Evolutionary conservation across 345 rosid species (phyloP).

Genomic region (Eucalyptus fibrosa): DNA sequence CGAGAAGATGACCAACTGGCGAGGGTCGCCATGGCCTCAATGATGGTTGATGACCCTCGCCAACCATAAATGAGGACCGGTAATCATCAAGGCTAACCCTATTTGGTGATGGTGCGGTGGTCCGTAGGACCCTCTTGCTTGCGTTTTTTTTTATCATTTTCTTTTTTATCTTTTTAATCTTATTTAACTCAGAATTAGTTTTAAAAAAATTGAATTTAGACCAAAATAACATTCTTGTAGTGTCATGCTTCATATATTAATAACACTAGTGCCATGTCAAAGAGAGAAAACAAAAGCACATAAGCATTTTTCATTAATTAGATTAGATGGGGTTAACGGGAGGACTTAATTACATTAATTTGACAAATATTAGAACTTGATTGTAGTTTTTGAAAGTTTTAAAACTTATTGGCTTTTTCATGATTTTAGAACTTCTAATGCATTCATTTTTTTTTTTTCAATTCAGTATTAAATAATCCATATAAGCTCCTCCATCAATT

Average conservation of each 20-base stretch:
- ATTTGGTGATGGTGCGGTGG: not conserved
- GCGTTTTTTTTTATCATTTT: not conserved
- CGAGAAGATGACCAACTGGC: not conserved
- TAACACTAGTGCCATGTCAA: not conserved
- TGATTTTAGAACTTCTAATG: not conserved
- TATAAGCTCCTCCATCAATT: not conserved
- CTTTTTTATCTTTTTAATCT: not conserved
- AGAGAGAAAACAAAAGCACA: not conserved
- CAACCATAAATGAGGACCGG: accelerated
- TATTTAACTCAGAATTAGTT: not conserved
- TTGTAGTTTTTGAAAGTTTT: not conserved
- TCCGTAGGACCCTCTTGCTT: not conserved
- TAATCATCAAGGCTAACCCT: not conserved
- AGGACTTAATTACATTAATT: not conserved
- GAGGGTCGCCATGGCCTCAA: accelerated
- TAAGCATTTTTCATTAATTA: not conserved
- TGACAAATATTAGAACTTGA: not conserved
- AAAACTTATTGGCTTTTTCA: not conserved
- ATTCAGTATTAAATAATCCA: not conserved
- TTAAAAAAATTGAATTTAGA: not conserved
- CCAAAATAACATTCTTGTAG: not conserved
- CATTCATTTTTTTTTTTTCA: not conserved
- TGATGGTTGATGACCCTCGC: accelerated
- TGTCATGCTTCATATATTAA: not conserved
- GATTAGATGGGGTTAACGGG: accelerated